Percentiles rank a stretch among this genome's conserved stretches.
These are phyloP conservation scores for Camelina laxa DNA, from an alignment of 345 rosid genomes.

Conservation along the genomic window DNA sequence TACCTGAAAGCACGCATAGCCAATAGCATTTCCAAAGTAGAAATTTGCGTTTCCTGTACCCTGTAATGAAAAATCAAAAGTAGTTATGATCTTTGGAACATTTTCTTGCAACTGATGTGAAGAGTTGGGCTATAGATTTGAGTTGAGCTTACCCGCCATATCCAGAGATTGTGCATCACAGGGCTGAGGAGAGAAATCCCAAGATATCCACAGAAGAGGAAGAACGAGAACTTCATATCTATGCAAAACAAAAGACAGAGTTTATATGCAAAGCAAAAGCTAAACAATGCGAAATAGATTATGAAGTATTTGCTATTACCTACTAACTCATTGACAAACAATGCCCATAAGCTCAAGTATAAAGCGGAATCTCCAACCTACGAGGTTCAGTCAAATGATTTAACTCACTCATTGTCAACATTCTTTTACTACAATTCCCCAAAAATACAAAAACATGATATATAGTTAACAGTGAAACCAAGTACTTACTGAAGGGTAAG, in stretches of 20 bases:
- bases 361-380: conserved; percentile 95
- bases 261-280: conserved; percentile 32
- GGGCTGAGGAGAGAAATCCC: conserved; percentile 95
- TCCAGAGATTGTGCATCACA: conserved; percentile 98
- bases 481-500: conserved; percentile 89
- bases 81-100: conserved; percentile 3
- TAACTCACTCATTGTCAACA: not conserved
- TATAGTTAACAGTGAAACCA: not conserved
- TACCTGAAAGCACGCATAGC: conserved; percentile 95
- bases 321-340: conserved; percentile 83
- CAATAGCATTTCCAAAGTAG: conserved; percentile 91
- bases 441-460: not conserved
- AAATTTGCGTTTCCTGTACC: conserved; percentile 99
- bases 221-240: conserved; percentile 90
- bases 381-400: not conserved
- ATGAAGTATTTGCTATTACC: conserved; percentile 49
- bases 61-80: conserved; percentile 50
- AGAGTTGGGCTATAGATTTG: not conserved
- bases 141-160: conserved; percentile 82
- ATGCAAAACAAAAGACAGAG: conserved; percentile 35
- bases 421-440: not conserved
- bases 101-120: conserved; percentile 20
- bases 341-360: conserved; percentile 77
- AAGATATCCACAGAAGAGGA: conserved; percentile 89
- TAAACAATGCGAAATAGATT: conserved; percentile 19